Evolutionary conservation across 192 early-diverging fungal species (phyloP).

Genomic region (Rhizoclosmatium sp.): DNA sequence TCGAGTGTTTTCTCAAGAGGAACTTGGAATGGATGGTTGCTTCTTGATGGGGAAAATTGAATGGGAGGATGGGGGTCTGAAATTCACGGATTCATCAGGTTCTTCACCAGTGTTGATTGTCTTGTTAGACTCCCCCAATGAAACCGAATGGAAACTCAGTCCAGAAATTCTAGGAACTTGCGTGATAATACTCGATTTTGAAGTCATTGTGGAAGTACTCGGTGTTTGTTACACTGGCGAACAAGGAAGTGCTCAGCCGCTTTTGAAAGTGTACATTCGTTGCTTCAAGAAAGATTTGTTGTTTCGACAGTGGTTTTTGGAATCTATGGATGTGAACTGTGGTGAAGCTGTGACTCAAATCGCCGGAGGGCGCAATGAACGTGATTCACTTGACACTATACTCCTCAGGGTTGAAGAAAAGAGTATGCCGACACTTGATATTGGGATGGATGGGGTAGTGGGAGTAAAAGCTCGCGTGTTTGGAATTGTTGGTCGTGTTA

Average conservation of each 20-base stretch:
- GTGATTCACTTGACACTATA: background rate
- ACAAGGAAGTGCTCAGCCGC: background rate
- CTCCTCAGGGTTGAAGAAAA: background rate
- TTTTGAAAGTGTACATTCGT: background rate
- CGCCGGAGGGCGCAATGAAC: background rate
- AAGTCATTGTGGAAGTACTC: constrained; percentile 16
- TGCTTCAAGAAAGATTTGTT: background rate
- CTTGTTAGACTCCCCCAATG: background rate
- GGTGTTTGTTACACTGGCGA: background rate
- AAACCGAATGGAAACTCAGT: background rate
- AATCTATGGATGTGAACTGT: background rate
- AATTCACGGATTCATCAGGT: constrained; percentile 11
- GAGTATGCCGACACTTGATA: background rate
- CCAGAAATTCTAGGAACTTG: background rate
- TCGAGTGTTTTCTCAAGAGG: constrained; percentile 5
- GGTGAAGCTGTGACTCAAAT: background rate
- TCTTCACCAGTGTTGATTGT: background rate
- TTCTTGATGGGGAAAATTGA: constrained; percentile 11
- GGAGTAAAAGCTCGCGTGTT: background rate
- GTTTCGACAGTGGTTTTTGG: background rate
- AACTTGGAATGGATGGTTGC: constrained; percentile 14
- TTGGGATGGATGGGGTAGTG: background rate
- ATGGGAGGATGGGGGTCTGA: background rate
- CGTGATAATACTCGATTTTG: constrained; percentile 14
- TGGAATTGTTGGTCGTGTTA: background rate